Conservation (phyloP, 1,139 yeast genomes). For the Zhuliangozyma parablackwelliae region DNA sequence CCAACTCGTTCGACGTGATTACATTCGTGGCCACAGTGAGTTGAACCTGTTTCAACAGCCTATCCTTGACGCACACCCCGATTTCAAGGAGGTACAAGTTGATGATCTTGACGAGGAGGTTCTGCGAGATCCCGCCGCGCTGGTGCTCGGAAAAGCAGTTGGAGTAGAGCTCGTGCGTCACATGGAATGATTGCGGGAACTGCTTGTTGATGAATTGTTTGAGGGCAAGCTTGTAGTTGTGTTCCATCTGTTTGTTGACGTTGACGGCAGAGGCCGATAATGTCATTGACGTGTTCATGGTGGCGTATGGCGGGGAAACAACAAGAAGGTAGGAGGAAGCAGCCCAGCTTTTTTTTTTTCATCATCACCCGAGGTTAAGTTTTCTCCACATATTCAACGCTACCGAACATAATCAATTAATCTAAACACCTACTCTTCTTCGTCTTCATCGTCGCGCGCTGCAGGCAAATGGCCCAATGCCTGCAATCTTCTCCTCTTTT, state of each 20-base stretch:
- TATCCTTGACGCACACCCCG: slow-evolving; percentile 24
- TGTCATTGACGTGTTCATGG: slow-evolving; percentile 6
- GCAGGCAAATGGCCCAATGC: slow-evolving; percentile 61
- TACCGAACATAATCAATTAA: no score
- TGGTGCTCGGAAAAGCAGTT: slow-evolving; percentile 19
- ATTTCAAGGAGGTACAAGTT: slow-evolving; percentile 34
- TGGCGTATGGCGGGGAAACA: no score
- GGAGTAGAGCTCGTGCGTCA: slow-evolving; percentile 22
- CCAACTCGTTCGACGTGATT: slow-evolving; percentile 20
- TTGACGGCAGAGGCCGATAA: slow-evolving; percentile 3
- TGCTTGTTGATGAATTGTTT: slow-evolving; percentile 40
- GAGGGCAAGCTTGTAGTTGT: slow-evolving; percentile 32
- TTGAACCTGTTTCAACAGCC: slow-evolving; percentile 11
- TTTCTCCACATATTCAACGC: no score
- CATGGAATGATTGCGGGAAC: slow-evolving; percentile 29
- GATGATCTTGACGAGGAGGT: slow-evolving; percentile 30
- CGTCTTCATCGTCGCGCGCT: slow-evolving; percentile 47
- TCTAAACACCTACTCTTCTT: slow-evolving; percentile 44
- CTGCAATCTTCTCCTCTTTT: slow-evolving; percentile 70
- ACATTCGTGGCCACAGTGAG: slow-evolving; percentile 17
- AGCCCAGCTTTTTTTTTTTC: no score
- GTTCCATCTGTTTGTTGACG: slow-evolving; percentile 17
- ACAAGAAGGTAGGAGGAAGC: no score
- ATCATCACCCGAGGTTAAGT: no score
- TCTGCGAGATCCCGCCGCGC: slow-evolving; percentile 24